Conservation (phyloP, 495 filamentous ascomycete genomes). For the Pseudoneurospora amorphoporcata region DNA sequence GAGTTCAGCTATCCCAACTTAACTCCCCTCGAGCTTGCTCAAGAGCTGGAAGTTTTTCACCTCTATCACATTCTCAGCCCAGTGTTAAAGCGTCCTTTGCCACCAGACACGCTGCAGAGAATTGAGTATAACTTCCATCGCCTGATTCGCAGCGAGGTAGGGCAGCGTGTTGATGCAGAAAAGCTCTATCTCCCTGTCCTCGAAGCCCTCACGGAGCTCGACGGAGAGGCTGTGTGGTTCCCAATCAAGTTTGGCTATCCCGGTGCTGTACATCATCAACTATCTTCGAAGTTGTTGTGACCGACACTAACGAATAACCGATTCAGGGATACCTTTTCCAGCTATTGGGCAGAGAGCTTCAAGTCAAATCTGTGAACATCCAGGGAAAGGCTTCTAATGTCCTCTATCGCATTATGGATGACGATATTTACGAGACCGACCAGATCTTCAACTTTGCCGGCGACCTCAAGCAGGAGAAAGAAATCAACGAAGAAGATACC, state of each 20-base stretch:
- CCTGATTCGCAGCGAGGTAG: background rate
- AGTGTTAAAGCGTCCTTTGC: background rate
- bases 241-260: background rate
- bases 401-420: background rate
- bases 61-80: background rate
- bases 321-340: background rate
- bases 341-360: background rate
- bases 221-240: background rate
- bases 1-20: background rate
- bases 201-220: background rate
- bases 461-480: background rate
- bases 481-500: background rate
- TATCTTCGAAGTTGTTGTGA: background rate
- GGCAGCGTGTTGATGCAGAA: background rate
- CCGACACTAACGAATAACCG: background rate
- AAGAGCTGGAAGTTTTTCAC: background rate
- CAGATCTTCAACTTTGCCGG: background rate
- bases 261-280: background rate
- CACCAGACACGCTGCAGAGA: background rate
- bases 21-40: background rate
- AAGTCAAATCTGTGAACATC: background rate
- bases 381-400: background rate
- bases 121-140: background rate
- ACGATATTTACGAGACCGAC: background rate
- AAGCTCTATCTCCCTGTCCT: background rate